Base-by-base conservation (phyloP, 805 yeast genomes). In the Lachancea kluyveri region DNA sequence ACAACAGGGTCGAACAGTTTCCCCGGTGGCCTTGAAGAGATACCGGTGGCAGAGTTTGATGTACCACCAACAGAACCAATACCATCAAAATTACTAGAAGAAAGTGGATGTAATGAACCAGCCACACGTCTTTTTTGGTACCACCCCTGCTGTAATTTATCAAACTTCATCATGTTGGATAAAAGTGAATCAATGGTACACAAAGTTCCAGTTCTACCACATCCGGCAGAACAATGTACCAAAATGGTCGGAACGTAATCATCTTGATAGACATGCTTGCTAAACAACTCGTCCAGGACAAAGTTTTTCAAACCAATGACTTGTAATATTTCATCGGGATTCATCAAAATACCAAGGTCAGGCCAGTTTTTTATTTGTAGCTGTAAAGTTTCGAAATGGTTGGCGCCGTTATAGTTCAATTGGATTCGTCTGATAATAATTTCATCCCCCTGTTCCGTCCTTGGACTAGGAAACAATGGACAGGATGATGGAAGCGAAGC, bases 181-280 rank as follows among this genome's bases (percentile, higher is more conserved):
- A 74, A 57, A 14, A 68, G 64, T 0, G 79, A 67, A 48, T 84
- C 94, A 14, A 81, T 60, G 1, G 86, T 74, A 40, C 87, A 75
- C 50, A 79, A 80, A 2, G 95, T 83, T 2, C 98, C 98, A 0
- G 97, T 86, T 36, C 98, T 66, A 12, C 98, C 98, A 51, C 95
- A 87, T 0, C 98, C 98, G 1, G 97, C 97, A 5, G 95, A 85
- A 52, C 98, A 90, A 58, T 90, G 97, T 16, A 82, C 83, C 27
- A 86, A 52, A 5, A 77, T 68, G 14, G 85, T 82, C 1, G 68
- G 58, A 1, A 62, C 52, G n/a, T 52, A 61, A 42, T 26, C 45
- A 6, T 45, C 36, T 6, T 39, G 25, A 25, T 35, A 37, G n/a
- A 38, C 30, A 9, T 41, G 27, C 11, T 26, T 31, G 6, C 35